These are phyloP conservation scores for Mangifera indica DNA, from an alignment of 345 rosid genomes.

Conservation along the genomic window DNA sequence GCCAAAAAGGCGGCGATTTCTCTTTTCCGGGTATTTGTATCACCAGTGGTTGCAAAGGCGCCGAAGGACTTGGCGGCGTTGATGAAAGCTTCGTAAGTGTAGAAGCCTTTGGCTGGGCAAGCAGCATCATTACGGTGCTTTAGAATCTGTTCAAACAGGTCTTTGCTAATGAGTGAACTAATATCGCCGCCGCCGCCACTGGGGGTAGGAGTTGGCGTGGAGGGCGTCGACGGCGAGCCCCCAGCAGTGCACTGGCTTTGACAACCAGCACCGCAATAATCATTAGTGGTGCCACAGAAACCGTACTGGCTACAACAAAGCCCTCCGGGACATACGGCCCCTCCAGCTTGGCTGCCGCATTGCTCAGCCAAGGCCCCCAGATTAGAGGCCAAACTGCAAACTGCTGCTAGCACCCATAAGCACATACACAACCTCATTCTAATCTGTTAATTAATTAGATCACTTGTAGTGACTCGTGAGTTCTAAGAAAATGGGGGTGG, in stretches of 20 bases:
- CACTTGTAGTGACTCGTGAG: background rate
- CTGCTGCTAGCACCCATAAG: background rate
- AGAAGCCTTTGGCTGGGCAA: conserved; percentile 48
- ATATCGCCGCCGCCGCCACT: conserved; percentile 14
- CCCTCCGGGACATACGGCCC: conserved; percentile 25
- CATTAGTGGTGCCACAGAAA: conserved; percentile 27
- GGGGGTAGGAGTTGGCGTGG: conserved; percentile 7
- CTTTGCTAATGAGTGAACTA: conserved; percentile 24
- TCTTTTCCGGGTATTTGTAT: conserved; percentile 35
- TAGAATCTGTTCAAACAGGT: conserved; percentile 40
- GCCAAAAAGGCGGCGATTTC: conserved; percentile 68
- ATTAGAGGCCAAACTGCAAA: background rate
- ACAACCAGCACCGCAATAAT: conserved; percentile 27
- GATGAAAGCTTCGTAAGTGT: conserved; percentile 61
- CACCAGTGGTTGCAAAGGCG: conserved; percentile 51
- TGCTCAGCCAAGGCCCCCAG: conserved; percentile 21
- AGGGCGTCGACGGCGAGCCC: background rate
- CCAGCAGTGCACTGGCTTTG: conserved; percentile 29
- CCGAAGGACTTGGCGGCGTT: conserved; percentile 48
- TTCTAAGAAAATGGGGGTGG: too few species aligned
- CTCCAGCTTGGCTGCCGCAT: conserved; percentile 34
- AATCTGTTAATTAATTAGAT: background rate
- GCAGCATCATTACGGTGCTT: conserved; percentile 49
- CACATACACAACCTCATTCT: conserved; percentile 5
- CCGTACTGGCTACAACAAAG: conserved; percentile 34